These are phyloP conservation scores for Acidomyces sp. DNA, from an alignment of 495 filamentous ascomycete species.

Conservation along the genomic window DNA sequence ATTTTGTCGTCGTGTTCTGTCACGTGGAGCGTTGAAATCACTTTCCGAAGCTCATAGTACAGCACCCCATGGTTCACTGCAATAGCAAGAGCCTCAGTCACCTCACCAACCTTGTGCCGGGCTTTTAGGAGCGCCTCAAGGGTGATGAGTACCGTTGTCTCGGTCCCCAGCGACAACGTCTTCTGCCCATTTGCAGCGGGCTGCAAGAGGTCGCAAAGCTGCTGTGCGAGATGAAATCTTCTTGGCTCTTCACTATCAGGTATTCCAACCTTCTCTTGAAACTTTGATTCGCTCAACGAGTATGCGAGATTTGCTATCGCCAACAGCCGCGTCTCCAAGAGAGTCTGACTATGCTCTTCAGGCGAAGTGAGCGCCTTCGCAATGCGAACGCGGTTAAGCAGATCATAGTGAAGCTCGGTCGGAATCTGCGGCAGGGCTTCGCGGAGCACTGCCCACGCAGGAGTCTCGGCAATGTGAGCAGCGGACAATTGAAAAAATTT, in stretches of 20 bases:
- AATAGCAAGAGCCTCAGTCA: slow-evolving; percentile 72
- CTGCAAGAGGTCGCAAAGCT: slow-evolving; percentile 82
- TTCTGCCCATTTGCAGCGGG: slow-evolving; percentile 52
- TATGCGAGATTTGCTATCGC: slow-evolving; percentile 89
- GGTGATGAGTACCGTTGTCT: slow-evolving; percentile 68
- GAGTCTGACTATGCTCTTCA: slow-evolving; percentile 52
- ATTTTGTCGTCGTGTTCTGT: slow-evolving; percentile 37
- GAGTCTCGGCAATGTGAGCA: slow-evolving; percentile 44
- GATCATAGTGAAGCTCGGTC: slow-evolving; percentile 61
- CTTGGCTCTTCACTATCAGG: slow-evolving; percentile 85
- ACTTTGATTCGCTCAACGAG: slow-evolving; percentile 62
- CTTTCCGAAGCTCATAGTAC: slow-evolving; percentile 84
- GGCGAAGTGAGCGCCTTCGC: slow-evolving; percentile 63
- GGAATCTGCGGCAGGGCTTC: slow-evolving; percentile 54
- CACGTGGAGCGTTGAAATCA: slow-evolving; percentile 62
- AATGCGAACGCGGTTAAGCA: slow-evolving; percentile 69
- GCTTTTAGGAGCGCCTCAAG: slow-evolving; percentile 73
- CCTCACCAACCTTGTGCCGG: slow-evolving; percentile 61
- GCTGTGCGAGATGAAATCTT: slow-evolving; percentile 77
- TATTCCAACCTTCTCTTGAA: slow-evolving; percentile 71
- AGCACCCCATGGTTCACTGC: slow-evolving; percentile 94
- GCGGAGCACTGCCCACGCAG: slow-evolving; percentile 55
- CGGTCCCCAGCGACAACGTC: slow-evolving; percentile 55
- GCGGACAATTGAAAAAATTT: slow-evolving; percentile 62
- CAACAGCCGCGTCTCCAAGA: slow-evolving; percentile 67